Base-by-base conservation (phyloP, 208 protist genomes). In the Leishmania martiniquensis region DNA sequence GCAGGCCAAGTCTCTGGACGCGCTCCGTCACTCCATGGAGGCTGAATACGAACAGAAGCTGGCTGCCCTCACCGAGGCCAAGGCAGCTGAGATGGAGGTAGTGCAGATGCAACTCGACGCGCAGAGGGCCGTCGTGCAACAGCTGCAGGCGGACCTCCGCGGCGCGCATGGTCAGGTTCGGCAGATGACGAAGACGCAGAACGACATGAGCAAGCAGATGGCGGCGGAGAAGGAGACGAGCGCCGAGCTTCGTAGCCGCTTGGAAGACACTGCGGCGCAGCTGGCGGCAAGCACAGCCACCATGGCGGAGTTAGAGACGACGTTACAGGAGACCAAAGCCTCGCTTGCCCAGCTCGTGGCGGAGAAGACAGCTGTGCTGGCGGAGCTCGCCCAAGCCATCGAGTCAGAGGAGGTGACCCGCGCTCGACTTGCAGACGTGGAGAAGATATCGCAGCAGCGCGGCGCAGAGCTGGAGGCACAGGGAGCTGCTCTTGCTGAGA, bases 141-240 rank as follows among this genome's bases (percentile, higher is more conserved):
- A 62, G 4, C 49, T 70, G 39, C 77, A 69, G 22, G 13, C 17
- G 2, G 71, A 81, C 13, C 77, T 81, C 3, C n/a, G 15, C 5
- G 60, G 76, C 42, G 25, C 70, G 1, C 77, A 71, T n/a, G 5
- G 29, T 49, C 69, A 76, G 25, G 42, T 77, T 0, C 32, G 34
- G 32, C 70, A 77, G 54, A 66, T 82, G 72, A 65, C 45, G 32
- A 72, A 82, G 63, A 77, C 78, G 1, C 78, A 82, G 29, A 65
- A 65, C 13, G 45, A 68, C 39, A 32, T 82, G 22, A 25, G 49
- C 29, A 77, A 72, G 71, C 65, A 82, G 45, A 25, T 82, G 72
- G 71, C 72, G 62, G 22, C 22, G 1, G 78, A 77, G n/a, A 82
- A 60, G 47, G 12, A 51, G 32, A 34, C 37, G 0, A 60, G 2